These are phyloP conservation scores for Linnemannia schmuckeri DNA, from an alignment of 192 early-diverging fungal species.

Conservation along the genomic window DNA sequence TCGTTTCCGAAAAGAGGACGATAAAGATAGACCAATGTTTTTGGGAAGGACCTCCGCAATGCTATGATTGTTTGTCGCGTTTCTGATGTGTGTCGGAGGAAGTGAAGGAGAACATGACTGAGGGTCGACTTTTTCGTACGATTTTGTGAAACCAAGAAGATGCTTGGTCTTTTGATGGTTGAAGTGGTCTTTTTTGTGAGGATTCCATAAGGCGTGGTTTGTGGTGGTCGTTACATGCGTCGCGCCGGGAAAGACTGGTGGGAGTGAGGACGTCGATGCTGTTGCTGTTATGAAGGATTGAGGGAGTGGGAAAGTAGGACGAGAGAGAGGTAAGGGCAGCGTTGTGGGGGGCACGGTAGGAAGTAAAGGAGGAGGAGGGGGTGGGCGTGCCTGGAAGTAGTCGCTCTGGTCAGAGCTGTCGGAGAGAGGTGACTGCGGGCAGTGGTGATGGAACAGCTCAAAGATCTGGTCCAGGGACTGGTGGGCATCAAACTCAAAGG, in stretches of 20 bases:
- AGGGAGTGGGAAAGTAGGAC: constrained; percentile 18
- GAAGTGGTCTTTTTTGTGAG: not conserved
- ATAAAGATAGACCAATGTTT: not conserved
- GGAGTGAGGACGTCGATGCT: not conserved
- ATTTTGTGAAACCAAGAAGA: constrained; percentile 7
- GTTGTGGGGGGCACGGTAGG: not conserved
- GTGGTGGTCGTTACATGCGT: not conserved
- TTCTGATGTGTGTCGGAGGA: not conserved
- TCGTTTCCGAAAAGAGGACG: not conserved
- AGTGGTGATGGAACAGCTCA: constrained; percentile 28
- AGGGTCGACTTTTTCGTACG: constrained; percentile 5
- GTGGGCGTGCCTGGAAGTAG: constrained; percentile 25
- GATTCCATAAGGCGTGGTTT: not conserved
- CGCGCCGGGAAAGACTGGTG: not conserved
- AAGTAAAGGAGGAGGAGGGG: not conserved
- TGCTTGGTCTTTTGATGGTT: not conserved
- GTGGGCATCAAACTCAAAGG: constrained; percentile 31
- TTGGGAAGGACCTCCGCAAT: not conserved
- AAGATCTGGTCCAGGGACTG: constrained; percentile 31
- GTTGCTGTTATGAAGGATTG: constrained; percentile 13
- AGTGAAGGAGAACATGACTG: not conserved
- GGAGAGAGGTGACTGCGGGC: constrained; percentile 39
- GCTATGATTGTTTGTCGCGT: not conserved
- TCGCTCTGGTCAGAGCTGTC: constrained; percentile 41
- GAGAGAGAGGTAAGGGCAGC: not conserved